Evolutionary conservation across 2,329 filamentous ascomycete genomes (phyloP), one percentile per base, ranked within the genome.

Genomic region (Pyrenophora graminea): DNA sequence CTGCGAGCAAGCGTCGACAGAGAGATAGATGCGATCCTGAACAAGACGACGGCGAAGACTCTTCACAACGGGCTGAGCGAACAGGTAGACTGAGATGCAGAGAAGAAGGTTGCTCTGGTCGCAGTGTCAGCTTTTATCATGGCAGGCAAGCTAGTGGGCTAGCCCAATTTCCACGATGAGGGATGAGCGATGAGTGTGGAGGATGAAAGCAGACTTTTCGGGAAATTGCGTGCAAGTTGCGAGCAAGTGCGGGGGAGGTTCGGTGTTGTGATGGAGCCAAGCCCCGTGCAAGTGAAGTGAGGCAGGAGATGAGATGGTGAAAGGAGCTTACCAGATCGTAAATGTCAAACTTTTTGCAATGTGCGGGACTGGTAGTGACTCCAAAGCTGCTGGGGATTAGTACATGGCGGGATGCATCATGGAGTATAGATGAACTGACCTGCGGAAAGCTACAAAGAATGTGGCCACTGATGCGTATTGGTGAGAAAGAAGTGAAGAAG

Each of bases 391-490:
- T 18, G 19, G 12, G 8, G 25, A 13, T 61, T 69, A 41, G 71
- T 66, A 42, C 30, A 39, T 21, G 21, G 34, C 17, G 36, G 36
- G 49, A 31, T 36, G 23, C 30, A 15, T 15, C 21, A 45, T 39
- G 45, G 36, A 17, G 15, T 39, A 49, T 13, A 44, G 34, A 44
- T 40, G 51, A 60, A 60, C 70, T 57, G 56, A 73, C 70, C 70
- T 70, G 68, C 64, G 68, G 67, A 74, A 73, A 73, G 72, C 71
- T 74, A 73, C 71, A 73, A 74, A 74, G 71, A 74, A 74, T 74
- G 72, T 72, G 70, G 69, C 66, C 72, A 73, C 70, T 73, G 71
- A 74, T 70, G 67, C 67, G 70, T 72, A 71, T 53, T 72, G 62
- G 69, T 70, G 66, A 70, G 64, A 67, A 70, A 69, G 69, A 69